Evolutionary conservation across 176 grass and related monocot species (phyloP).

Genomic region (Ampelocalamus luodianensis): DNA sequence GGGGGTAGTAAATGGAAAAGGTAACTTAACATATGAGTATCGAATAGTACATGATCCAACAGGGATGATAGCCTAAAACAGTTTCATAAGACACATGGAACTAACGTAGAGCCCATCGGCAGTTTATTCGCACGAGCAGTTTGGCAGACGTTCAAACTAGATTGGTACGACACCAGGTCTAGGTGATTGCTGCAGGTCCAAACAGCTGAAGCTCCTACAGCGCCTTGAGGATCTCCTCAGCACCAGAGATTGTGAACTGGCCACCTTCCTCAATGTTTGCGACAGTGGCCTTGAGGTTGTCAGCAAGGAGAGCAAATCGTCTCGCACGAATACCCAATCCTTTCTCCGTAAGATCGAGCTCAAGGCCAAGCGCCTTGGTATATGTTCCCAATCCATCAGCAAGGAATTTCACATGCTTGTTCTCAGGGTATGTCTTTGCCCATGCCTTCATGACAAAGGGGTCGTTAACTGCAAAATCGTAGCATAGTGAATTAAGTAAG

Average conservation of each 20-base stretch:
- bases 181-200: background rate
- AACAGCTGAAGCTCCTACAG: slow-evolving; percentile 50
- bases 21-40: background rate
- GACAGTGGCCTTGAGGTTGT: slow-evolving; percentile 75
- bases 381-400: slow-evolving; percentile 82
- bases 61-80: background rate
- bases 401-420: slow-evolving; percentile 94
- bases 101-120: slow-evolving; percentile 18
- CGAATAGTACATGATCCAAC: background rate
- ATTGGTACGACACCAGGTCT: slow-evolving; percentile 9
- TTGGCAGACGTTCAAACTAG: slow-evolving; percentile 17
- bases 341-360: slow-evolving; percentile 89
- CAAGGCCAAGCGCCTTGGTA: slow-evolving; percentile 81
- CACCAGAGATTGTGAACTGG: slow-evolving; percentile 89
- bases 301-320: slow-evolving; percentile 77
- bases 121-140: slow-evolving; percentile 34
- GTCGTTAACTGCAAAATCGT: slow-evolving; percentile 71
- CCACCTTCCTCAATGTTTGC: slow-evolving; percentile 94
- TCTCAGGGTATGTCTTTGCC: slow-evolving; percentile 89
- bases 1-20: background rate
- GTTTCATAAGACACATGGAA: background rate
- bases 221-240: slow-evolving; percentile 93
- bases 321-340: slow-evolving; percentile 76
- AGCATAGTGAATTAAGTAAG: background rate
- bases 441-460: slow-evolving; percentile 96